Evolutionary conservation across 345 rosid species (phyloP), one percentile per base, ranked within the genome.

Genomic region (Lepidium africanum): DNA sequence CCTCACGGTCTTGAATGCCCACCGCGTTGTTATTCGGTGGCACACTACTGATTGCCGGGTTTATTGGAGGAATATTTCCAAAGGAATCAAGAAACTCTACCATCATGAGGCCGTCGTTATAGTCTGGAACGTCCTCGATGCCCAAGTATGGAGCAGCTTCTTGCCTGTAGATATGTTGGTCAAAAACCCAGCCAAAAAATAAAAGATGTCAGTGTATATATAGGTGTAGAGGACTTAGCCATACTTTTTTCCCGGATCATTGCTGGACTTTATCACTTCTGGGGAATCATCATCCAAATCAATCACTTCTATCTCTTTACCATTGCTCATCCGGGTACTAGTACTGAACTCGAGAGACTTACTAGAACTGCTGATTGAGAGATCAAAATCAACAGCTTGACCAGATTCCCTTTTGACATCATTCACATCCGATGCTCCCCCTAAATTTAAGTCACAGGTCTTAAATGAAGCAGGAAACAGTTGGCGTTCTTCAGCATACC

Each of bases 361-460:
- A 61, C 79, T 79, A 41, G 87, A 71, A 62, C 84, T 89, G 78
- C 85, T 88, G 39, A 91, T 91, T 19, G 96, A 83, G 75, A 91
- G 83, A 76, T 80, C 97, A 79, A 85, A 75, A 76, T 84, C 97
- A 80, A 85, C 80, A 14, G 74, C 78, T 56, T 75, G 64, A 53
- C 62, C 59, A 57, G 81, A 71, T 78, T 82, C 88, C 52, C 69
- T 80, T 78, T 81, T 78, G 62, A 63, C 70, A 63, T 74, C 67
- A 32, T 57, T 72, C 39, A 79, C 63, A 63, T 91, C 91, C 11
- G 90, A 78, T 36, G 83, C 64, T 85, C 85, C 90, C 79, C 88
- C 85, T 68, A 91, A 87, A 76, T 94, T 94, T 72, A 94, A 88
- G 73, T 94, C 99, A 55, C 88, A 91, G 13, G 86, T 94, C 84